Evolutionary conservation across 2,329 filamentous ascomycete species (phyloP).

Genomic region (Cryphonectria carpinicola): DNA sequence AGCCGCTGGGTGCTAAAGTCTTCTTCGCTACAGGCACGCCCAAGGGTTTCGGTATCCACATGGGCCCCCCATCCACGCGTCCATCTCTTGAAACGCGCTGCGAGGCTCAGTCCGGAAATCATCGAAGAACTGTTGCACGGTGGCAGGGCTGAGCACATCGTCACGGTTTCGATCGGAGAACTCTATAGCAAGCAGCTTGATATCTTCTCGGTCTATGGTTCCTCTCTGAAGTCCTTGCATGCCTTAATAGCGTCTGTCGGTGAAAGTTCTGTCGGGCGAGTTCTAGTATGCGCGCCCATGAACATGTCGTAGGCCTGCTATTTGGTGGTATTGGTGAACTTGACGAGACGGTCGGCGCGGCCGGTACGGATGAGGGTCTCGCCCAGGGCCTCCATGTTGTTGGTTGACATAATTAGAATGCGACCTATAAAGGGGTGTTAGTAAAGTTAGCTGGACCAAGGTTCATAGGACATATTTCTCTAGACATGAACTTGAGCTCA

Average conservation of each 20-base stretch:
- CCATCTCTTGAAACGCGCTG: conserved; percentile 17
- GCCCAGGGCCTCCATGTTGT: conserved; percentile 24
- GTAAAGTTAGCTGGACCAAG: not conserved
- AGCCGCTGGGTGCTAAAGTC: not conserved
- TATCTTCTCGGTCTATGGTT: conserved; percentile 24
- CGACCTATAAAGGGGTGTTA: conserved; percentile 8
- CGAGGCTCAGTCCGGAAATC: conserved; percentile 25
- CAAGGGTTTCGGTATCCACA: conserved; percentile 22
- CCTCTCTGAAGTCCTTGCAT: not conserved
- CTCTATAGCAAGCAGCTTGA: conserved; percentile 7
- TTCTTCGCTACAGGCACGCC: not conserved
- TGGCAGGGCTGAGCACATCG: conserved; percentile 15
- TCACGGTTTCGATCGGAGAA: conserved; percentile 1
- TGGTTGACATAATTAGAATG: conserved; percentile 26
- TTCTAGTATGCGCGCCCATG: conserved; percentile 17
- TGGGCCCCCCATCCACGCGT: conserved; percentile 20
- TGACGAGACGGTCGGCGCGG: conserved; percentile 23
- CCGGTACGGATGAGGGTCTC: conserved; percentile 25
- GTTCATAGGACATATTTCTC: not conserved
- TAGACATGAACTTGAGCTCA: not conserved
- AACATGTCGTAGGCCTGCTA: conserved; percentile 24
- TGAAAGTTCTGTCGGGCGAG: conserved; percentile 2
- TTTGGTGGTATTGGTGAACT: conserved; percentile 20
- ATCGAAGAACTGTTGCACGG: conserved; percentile 26
- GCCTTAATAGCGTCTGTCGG: not conserved